These are phyloP conservation scores for Kwoniella dendrophila DNA, from an alignment of 768 basidiomycete species.

Conservation along the genomic window DNA sequence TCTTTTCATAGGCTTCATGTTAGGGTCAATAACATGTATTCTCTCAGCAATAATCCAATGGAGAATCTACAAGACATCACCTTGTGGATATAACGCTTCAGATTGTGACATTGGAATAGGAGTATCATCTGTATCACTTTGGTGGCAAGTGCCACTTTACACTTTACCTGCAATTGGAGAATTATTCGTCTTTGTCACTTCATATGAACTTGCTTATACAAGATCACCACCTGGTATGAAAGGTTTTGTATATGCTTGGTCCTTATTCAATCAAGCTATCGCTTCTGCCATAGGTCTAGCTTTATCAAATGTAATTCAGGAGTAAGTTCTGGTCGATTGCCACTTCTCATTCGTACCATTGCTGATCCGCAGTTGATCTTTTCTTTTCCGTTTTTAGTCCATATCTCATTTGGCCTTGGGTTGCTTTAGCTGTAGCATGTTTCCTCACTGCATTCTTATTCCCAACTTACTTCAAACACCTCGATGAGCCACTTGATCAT, in stretches of 20 bases:
- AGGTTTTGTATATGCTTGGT: conserved; percentile 50
- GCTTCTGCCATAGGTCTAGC: conserved; percentile 49
- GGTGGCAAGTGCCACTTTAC: conserved; percentile 51
- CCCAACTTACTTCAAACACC: conserved; percentile 45
- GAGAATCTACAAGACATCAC: conserved; percentile 49
- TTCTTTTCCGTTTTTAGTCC: conserved; percentile 21
- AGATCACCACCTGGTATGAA: conserved; percentile 53
- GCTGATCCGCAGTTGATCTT: conserved; percentile 10
- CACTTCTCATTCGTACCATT: conserved; percentile 34
- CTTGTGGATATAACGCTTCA: conserved; percentile 51
- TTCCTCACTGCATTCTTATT: conserved; percentile 43
- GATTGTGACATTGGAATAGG: conserved; percentile 40
- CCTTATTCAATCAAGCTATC: conserved; percentile 49
- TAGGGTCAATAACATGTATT: conserved; percentile 34
- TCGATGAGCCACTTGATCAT: conserved; percentile 36
- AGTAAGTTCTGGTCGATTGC: conserved; percentile 44
- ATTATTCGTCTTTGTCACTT: conserved; percentile 53
- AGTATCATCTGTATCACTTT: conserved; percentile 40
- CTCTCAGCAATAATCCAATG: conserved; percentile 53
- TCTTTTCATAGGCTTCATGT: conserved; percentile 35
- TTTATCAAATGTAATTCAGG: conserved; percentile 39
- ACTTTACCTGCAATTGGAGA: conserved; percentile 51
- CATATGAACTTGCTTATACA: conserved; percentile 55
- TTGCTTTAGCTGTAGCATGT: conserved; percentile 36
- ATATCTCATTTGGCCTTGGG: conserved; percentile 18